Evolutionary conservation across 2,329 filamentous ascomycete species (phyloP), one percentile per base, ranked within the genome.

Genomic region (Ophiostoma ips): DNA sequence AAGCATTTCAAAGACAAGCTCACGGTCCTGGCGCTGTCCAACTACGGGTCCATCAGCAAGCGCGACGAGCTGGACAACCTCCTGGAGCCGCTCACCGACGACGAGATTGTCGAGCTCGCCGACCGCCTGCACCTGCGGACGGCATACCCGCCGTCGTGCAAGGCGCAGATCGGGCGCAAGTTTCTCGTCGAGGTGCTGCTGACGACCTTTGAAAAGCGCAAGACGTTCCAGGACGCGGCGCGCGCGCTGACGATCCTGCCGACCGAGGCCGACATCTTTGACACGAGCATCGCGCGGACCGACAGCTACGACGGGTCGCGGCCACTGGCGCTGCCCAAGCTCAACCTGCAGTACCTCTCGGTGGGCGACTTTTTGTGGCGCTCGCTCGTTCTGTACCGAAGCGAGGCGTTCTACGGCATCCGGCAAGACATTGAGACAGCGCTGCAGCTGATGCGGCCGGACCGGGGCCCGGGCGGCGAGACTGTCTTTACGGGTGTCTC

Each of bases 291-390:
- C 49, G 66, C 89, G 50, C 79, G 87, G 52, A 90, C 90, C 51
- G 89, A 95, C 59, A 74, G 73, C 8, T 96, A 95, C 59, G 83
- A 95, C 63, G 89, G 89, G 24, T 88, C 87, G 21, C 79, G 79
- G 45, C 89, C 92, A 5, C 72, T 98, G 52, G 87, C 92, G 3
- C 79, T 98, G 40, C 92, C 92, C 3, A 98, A 98, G 63, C 68
- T 96, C 43, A 98, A 95, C 58, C 70, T 98, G 28, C 92, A 98
- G 61, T 98, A 98, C 64, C 72, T 98, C 13, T 94, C 89, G 3
- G 79, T 95, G 47, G 88, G 88, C 3, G 92, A 98, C 64, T 98
- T 98, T 59, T 68, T 98, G n/a, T 98, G 89, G 88, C 79, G 94
- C 55, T 88, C 90, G 0, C 83, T 96, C 59, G 75, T 94, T 13